Conservation (phyloP, 257 asterid species). For the Fraxinus excelsior region DNA sequence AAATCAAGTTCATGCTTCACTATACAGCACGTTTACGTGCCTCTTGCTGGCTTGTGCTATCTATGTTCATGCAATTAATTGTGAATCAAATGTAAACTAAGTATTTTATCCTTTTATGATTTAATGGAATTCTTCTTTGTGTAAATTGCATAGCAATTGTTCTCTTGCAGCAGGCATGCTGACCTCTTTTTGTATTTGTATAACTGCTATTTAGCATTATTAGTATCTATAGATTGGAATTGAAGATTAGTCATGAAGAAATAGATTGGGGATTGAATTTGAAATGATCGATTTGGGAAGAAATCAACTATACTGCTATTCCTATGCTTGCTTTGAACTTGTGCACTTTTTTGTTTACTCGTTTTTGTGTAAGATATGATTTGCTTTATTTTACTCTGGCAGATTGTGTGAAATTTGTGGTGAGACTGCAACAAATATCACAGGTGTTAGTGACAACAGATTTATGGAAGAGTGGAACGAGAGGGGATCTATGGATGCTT, state of each 20-base stretch:
- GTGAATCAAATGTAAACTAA: background rate
- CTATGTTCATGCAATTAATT: background rate
- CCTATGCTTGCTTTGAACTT: background rate
- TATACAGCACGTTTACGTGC: background rate
- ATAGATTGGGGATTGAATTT: background rate
- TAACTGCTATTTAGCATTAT: background rate
- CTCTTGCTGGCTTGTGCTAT: background rate
- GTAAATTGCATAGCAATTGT: background rate
- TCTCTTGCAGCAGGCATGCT: background rate
- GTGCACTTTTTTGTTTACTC: background rate
- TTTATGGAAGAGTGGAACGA: slow-evolving; percentile 82
- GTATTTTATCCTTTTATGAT: no score
- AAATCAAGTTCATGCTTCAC: background rate
- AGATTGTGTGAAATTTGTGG: slow-evolving; percentile 88
- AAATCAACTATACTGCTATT: background rate
- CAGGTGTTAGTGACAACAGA: slow-evolving; percentile 43
- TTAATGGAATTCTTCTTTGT: background rate
- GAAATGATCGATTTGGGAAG: background rate
- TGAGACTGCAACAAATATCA: slow-evolving; percentile 54
- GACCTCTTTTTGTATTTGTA: background rate
- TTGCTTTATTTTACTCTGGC: slow-evolving; percentile 24
- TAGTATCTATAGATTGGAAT: background rate
- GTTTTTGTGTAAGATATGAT: background rate
- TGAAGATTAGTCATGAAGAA: background rate
- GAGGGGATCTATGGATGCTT: slow-evolving; percentile 20